Evolutionary conservation across 345 rosid genomes (phyloP).

Genomic region (Syzygium grande): DNA sequence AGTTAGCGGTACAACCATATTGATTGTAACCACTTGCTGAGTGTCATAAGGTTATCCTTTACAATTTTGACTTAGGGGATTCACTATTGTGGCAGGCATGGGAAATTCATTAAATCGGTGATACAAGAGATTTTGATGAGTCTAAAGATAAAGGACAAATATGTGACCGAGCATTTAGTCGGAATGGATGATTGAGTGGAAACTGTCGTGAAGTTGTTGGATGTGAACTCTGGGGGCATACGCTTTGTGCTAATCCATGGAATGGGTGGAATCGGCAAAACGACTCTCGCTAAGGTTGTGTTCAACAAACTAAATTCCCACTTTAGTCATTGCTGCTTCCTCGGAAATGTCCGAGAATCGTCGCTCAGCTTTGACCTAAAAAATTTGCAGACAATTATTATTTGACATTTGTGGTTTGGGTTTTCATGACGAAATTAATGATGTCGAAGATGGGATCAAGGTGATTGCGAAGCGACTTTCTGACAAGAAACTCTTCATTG

Average conservation of each 20-base stretch:
- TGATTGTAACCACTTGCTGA: background rate
- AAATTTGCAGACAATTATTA: accelerated
- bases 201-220: background rate
- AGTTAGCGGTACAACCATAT: background rate
- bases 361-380: accelerated
- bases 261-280: background rate
- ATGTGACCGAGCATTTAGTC: accelerated
- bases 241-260: background rate
- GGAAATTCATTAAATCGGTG: background rate
- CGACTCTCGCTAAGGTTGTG: accelerated
- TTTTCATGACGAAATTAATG: accelerated
- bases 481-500: accelerated
- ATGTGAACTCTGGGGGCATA: accelerated
- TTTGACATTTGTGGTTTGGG: accelerated
- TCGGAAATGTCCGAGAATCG: background rate
- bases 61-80: background rate
- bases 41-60: background rate
- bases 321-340: accelerated
- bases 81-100: background rate
- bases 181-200: background rate
- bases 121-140: background rate
- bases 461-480: accelerated
- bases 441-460: background rate
- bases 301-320: background rate
- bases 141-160: background rate